These are phyloP conservation scores for Cytospora paraplurivora DNA, from an alignment of 2,329 filamentous ascomycete genomes.

Conservation along the genomic window DNA sequence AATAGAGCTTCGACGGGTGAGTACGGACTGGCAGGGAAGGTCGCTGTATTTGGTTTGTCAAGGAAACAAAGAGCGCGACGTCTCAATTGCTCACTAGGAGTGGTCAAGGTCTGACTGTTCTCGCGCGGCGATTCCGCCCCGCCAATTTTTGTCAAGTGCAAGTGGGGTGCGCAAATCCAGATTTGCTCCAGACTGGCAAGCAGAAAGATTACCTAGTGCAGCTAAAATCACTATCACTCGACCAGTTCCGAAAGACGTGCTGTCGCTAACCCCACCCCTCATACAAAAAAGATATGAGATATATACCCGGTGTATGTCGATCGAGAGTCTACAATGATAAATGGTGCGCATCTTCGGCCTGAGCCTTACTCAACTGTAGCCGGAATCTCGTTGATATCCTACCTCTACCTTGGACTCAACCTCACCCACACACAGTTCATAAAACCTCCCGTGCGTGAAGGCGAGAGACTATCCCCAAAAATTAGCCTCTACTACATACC, in stretches of 20 bases:
- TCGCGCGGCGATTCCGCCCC: background rate
- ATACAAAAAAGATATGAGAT: background rate
- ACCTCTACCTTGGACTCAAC: background rate
- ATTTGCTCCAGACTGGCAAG: background rate
- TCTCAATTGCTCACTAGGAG: background rate
- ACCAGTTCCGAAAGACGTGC: background rate
- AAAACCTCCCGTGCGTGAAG: background rate
- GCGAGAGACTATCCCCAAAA: background rate
- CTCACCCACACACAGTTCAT: too few species aligned
- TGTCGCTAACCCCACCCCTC: too few species aligned
- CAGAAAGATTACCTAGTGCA: background rate
- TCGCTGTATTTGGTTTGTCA: background rate
- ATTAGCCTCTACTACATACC: constrained; percentile 22
- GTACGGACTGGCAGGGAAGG: background rate
- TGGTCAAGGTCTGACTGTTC: background rate
- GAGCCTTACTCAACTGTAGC: background rate
- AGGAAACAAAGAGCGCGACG: background rate
- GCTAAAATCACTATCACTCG: background rate
- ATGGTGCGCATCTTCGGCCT: background rate
- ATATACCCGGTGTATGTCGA: background rate
- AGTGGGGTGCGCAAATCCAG: background rate
- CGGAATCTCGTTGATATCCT: background rate
- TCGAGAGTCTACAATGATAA: background rate
- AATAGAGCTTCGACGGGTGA: background rate
- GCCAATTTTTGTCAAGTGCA: background rate